These are phyloP conservation scores for Gillenia trifoliata DNA, from an alignment of 306 rosid genomes.

Conservation along the genomic window DNA sequence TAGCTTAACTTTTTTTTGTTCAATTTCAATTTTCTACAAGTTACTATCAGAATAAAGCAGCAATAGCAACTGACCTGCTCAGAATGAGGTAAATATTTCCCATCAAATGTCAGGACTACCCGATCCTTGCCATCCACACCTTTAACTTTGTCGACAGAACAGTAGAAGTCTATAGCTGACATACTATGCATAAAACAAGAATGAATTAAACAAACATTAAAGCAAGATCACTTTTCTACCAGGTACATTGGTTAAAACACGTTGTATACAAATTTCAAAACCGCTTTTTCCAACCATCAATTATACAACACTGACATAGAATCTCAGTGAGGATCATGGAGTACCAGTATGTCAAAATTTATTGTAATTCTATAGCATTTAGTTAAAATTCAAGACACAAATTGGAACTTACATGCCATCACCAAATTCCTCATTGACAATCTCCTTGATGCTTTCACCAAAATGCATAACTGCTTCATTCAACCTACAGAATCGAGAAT, in stretches of 20 bases:
- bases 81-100: conserved; percentile 72
- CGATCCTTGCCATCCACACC: conserved; percentile 95
- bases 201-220: conserved; percentile 4
- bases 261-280: not conserved
- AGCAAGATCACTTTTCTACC: not conserved
- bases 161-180: conserved; percentile 95
- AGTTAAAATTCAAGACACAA: not conserved
- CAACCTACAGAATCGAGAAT: conserved; percentile 50
- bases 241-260: not conserved
- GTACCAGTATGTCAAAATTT: not conserved
- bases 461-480: conserved; percentile 95
- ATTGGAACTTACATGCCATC: conserved; percentile 85
- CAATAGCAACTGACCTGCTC: conserved; percentile 66
- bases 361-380: not conserved
- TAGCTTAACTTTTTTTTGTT: not conserved
- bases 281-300: not conserved
- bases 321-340: not conserved
- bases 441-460: conserved; percentile 96
- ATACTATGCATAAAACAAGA: conserved; percentile 46
- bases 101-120: conserved; percentile 74
- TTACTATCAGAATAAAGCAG: conserved; percentile 14
- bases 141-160: conserved; percentile 89
- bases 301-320: not conserved
- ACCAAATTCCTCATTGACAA: conserved; percentile 92
- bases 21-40: not conserved